Evolutionary conservation across 2,329 filamentous ascomycete genomes (phyloP).

Genomic region (Orbilia blumenaviensis): DNA sequence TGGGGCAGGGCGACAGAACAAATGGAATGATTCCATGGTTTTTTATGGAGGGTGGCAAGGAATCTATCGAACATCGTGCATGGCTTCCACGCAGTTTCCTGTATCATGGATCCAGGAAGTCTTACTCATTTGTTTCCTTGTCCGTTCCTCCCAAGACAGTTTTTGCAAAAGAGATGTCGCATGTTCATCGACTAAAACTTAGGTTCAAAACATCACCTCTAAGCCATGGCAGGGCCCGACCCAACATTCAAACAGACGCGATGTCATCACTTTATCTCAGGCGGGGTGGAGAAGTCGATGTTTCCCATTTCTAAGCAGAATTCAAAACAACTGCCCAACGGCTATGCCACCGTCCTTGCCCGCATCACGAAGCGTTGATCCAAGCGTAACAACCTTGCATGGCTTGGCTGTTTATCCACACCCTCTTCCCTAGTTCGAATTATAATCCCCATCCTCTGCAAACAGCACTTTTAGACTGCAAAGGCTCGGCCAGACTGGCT

Average conservation of each 20-base stretch:
- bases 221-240: conserved; percentile 13
- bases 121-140: conserved; percentile 12
- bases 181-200: conserved; percentile 27
- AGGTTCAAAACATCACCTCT: conserved; percentile 10
- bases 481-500: conserved; percentile 20
- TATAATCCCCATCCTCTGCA: conserved; percentile 38
- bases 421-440: conserved; percentile 46
- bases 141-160: conserved; percentile 4
- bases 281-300: conserved; percentile 35
- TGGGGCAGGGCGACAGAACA: conserved; percentile 30
- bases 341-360: conserved; percentile 25
- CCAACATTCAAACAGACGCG: conserved; percentile 3
- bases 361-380: conserved; percentile 49
- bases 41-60: conserved; percentile 48
- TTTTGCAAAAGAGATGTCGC: conserved; percentile 21
- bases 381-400: conserved; percentile 52
- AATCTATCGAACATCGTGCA: conserved; percentile 47
- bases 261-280: conserved; percentile 35
- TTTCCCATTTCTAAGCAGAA: conserved; percentile 43
- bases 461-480: conserved; percentile 24
- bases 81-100: conserved; percentile 54
- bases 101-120: conserved; percentile 39
- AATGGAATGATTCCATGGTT: conserved; percentile 38
- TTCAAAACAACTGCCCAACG: conserved; percentile 3
- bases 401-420: conserved; percentile 52